Base-by-base conservation (phyloP, 1,284 basidiomycete species). In the Puccinia horiana region DNA sequence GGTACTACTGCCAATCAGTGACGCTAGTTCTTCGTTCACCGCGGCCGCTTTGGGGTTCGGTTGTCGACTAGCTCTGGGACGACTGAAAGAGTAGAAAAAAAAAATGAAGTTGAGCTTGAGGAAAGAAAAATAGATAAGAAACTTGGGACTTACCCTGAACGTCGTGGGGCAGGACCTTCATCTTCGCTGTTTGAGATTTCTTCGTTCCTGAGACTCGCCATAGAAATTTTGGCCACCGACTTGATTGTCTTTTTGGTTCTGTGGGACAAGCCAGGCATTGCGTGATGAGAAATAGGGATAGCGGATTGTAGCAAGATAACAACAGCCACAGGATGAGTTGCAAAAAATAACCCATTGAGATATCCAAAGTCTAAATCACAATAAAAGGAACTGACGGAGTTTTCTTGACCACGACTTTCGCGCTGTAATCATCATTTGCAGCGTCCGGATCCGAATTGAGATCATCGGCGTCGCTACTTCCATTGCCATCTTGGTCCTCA, bases 1-100 rank as follows among this genome's bases (percentile, higher is more conserved):
- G 11, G 77, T 80, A 29, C 67, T 72, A 35, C 77, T 80, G 72
- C 77, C 77, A 23, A 80, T 80, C 0, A 80, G 40, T 37, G 77
- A 80, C 1, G 49, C 67, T 16, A 80, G 35, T 56, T 80, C 77
- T 61, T 80, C 77, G 18, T 80, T 40, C 6, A 80, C 67, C 1
- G 40, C 67, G 11, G 52, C 49, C 18, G 32, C 49, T 56, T 80
- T 72, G 26, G 67, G 77, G n/a, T 80, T 42, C 14, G 49, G 35
- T 61, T 47, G 61, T 44, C 67, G 65, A 26, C 77, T 80, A 16
- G 77, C 65, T 61, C 77, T 40, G 52, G 65, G 65, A 40, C 67
- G 67, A 52, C 77, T 72, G 26, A 47, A 8, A n/a, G 16, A 58
- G 32, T 0, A 18, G 14, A 49, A 35, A 23, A 49, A 72, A 58